Conservation (phyloP, 106 monocot species). For the Cymbidium sinense region DNA sequence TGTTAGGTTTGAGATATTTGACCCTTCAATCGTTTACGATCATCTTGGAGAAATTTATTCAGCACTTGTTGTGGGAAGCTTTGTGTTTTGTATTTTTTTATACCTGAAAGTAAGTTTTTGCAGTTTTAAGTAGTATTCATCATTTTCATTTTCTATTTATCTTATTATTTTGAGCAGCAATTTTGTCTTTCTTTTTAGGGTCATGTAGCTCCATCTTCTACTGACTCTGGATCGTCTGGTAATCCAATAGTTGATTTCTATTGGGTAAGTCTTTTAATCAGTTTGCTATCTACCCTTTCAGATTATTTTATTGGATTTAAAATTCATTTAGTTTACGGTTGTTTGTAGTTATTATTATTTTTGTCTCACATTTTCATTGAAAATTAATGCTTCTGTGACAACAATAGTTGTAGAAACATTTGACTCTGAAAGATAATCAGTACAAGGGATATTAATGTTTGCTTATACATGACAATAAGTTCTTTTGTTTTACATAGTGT, state of each 20-base stretch:
- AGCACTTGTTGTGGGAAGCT: constrained; percentile 76
- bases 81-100: constrained; percentile 85
- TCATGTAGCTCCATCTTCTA: constrained; percentile 82
- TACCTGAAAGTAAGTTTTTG: constrained; percentile 67
- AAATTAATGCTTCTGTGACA: background rate
- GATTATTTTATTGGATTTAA: background rate
- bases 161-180: background rate
- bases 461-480: background rate
- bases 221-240: constrained; percentile 93
- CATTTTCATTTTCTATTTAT: background rate
- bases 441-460: background rate
- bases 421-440: background rate
- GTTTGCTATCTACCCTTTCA: background rate
- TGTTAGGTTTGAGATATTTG: constrained; percentile 78
- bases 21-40: constrained; percentile 88
- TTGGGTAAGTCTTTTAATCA: constrained; percentile 53
- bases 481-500: background rate
- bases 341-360: background rate
- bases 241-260: constrained; percentile 92
- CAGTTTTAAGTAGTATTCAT: background rate
- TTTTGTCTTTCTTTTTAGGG: constrained; percentile 38
- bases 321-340: background rate
- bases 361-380: background rate
- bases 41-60: constrained; percentile 93
- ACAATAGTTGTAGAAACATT: background rate